Evolutionary conservation across 805 yeast species (phyloP).

Genomic region (Lipomyces yamanashiensis): DNA sequence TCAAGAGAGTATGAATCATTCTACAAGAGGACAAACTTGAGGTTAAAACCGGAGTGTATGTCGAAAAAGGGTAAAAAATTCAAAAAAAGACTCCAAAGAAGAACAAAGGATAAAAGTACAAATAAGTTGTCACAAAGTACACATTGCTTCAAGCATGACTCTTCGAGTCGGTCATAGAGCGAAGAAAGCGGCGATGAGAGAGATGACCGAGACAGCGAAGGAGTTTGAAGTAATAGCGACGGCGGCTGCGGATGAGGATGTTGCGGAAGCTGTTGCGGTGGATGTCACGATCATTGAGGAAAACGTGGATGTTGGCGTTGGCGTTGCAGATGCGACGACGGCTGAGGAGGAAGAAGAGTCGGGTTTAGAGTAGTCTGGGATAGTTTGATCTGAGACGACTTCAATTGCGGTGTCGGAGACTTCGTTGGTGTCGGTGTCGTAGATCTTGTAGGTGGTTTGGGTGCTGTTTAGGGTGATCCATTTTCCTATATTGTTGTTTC

Average conservation of each 20-base stretch:
- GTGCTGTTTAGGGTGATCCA: conserved; percentile 41
- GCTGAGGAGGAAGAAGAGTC: conserved; percentile 14
- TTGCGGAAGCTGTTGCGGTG: background rate
- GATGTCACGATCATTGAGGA: background rate
- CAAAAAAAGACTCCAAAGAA: background rate
- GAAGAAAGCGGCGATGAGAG: conserved; percentile 1
- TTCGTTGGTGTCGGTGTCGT: conserved; percentile 42
- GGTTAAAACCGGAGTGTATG: too few relatives aligned
- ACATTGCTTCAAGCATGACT: too few relatives aligned
- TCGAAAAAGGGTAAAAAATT: background rate
- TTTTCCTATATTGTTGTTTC: conserved; percentile 47
- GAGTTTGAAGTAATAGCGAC: background rate
- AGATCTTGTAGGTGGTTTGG: conserved; percentile 42
- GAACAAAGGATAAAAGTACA: background rate
- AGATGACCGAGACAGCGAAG: background rate
- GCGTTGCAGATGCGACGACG: conserved; percentile 7
- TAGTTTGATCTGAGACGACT: conserved; percentile 33
- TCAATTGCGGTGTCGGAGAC: conserved; percentile 38
- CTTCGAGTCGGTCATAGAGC: background rate
- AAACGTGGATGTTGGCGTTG: conserved; percentile 6
- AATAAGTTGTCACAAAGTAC: too few relatives aligned
- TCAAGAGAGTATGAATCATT: too few relatives aligned
- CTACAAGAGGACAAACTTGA: too few relatives aligned
- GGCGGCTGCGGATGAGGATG: conserved; percentile 10
- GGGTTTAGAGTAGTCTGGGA: conserved; percentile 4